These are phyloP conservation scores for Cetraspora pellucida DNA, from an alignment of 192 early-diverging fungal species.

Conservation along the genomic window DNA sequence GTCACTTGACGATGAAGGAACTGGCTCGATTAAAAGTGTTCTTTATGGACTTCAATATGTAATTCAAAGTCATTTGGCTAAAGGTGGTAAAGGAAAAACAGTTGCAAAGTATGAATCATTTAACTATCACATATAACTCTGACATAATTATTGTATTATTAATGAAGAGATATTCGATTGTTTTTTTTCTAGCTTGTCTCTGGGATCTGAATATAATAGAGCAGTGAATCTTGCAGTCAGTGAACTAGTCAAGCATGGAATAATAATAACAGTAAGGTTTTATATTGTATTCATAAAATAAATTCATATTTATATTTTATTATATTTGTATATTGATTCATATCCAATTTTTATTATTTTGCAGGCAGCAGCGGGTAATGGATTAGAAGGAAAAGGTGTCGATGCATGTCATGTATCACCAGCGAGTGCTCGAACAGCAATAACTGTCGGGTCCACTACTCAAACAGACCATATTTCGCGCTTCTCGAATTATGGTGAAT, in stretches of 20 bases:
- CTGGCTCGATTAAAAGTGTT: conserved; percentile 44
- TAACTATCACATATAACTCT: background rate
- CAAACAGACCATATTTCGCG: conserved; percentile 45
- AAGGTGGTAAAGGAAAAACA: background rate
- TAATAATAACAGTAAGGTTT: conserved; percentile 34
- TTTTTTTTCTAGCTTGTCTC: conserved; percentile 43
- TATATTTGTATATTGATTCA: background rate
- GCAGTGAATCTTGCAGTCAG: conserved; percentile 40
- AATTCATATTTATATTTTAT: background rate
- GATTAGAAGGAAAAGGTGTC: conserved; percentile 46
- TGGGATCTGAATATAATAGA: conserved; percentile 25
- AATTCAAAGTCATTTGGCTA: conserved; percentile 26
- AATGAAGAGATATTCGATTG: background rate
- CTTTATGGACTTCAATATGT: conserved; percentile 49
- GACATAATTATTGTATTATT: background rate
- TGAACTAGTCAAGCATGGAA: conserved; percentile 41
- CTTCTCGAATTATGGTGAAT: conserved; percentile 56
- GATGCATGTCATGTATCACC: conserved; percentile 56
- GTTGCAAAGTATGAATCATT: conserved; percentile 9
- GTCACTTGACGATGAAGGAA: conserved; percentile 41
- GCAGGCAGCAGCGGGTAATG: conserved; percentile 49
- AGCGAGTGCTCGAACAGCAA: conserved; percentile 43
- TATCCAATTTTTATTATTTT: background rate
- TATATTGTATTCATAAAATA: too few relatives aligned
- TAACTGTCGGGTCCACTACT: conserved; percentile 55